Base-by-base conservation (phyloP, 768 basidiomycete species). In the Phlegmacium glaucopus region DNA sequence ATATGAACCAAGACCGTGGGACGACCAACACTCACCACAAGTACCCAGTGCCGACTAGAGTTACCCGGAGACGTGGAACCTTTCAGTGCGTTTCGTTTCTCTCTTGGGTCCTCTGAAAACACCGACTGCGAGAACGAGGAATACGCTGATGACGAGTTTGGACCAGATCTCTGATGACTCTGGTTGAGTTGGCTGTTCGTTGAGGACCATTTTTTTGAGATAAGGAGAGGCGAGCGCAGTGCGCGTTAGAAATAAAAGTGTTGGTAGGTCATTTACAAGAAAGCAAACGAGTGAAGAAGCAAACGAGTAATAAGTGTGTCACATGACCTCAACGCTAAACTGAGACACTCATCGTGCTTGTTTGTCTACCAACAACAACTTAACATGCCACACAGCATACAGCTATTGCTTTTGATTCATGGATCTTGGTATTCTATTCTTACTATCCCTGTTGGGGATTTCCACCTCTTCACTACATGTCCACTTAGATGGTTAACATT, bases 11-110 rank as follows among this genome's bases (percentile, higher is more conserved):
- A 16, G 34, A 12, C 16, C 30, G 29, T n/a, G 9, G 28, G 13
- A 22, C 8, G 10, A 42, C 9, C 17, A 2, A 42, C 46, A 67
- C 75, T 44, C 59, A 92, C 94, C 43, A 96, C 94, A 8, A 98
- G 78, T 10, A 97, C 92, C 95, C 95, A 94, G 65, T 94, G 91
- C 3, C 90, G 78, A 0, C 90, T 87, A 22, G 22, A 22, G 22
- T 5, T 22, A 22, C 22, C 22, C 22, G 22, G 22, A 22, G 22
- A 22, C 15, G 8, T 49, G 61, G 9, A 42, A 84, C 88, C 89
- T 69, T 77, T 83, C 59, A 76, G 75, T 0, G 90, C 90, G 50
- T 91, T 88, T 34, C 60, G 54, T 56, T 79, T 77, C 65, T 94
- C 89, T 16, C 57, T 72, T 5, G 68, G 52, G 60, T 91, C 76